These are phyloP conservation scores for Dendrobium catenatum DNA, from an alignment of 106 monocot species.

Conservation along the genomic window DNA sequence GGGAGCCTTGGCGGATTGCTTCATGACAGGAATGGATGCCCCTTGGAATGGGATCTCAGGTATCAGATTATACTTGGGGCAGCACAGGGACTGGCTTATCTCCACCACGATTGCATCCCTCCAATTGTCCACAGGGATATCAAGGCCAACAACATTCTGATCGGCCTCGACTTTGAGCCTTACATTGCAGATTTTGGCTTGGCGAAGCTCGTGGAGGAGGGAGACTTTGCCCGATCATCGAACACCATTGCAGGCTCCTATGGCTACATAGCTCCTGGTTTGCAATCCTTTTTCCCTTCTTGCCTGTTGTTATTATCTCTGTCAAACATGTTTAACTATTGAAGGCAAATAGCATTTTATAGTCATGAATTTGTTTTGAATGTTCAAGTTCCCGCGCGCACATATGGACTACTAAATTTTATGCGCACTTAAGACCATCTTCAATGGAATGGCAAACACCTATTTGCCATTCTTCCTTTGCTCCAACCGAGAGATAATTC, in stretches of 20 bases:
- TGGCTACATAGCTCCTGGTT: conserved; percentile 97
- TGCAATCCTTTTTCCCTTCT: not conserved
- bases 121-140: conserved; percentile 88
- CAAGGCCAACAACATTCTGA: conserved; percentile 91
- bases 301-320: not conserved
- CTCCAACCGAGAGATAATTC: no score
- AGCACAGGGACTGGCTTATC: conserved; percentile 80
- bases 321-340: no score
- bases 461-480: no score
- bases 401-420: no score
- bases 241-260: conserved; percentile 91
- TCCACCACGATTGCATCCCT: conserved; percentile 90
- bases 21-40: conserved; percentile 58
- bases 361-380: no score
- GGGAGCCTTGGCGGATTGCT: conserved; percentile 79
- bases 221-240: conserved; percentile 61
- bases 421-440: no score
- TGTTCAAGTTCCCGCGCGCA: no score
- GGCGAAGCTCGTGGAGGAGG: conserved; percentile 83
- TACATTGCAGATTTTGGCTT: conserved; percentile 93
- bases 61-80: conserved; percentile 79
- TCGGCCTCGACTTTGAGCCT: conserved; percentile 78
- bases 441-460: no score
- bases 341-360: no score
- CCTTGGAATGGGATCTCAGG: conserved; percentile 74